Evolutionary conservation across 768 basidiomycete species (phyloP).

Genomic region (Auriculariales sp.): DNA sequence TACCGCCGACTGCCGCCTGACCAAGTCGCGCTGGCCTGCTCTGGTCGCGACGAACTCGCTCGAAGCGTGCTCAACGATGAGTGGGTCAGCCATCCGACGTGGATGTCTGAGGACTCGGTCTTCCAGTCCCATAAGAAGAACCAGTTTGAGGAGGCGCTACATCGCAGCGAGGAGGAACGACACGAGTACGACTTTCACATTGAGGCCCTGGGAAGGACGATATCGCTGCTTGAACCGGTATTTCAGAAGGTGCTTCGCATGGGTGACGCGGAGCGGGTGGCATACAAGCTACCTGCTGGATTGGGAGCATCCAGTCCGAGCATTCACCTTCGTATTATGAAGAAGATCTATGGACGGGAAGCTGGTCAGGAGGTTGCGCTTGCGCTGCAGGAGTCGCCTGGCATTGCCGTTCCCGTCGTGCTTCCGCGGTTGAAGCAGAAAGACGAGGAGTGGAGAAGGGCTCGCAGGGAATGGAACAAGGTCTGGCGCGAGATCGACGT

Average conservation of each 20-base stretch:
- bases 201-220: constrained; percentile 86
- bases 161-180: constrained; percentile 92
- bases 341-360: constrained; percentile 92
- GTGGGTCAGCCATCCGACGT: constrained; percentile 95
- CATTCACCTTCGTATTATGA: constrained; percentile 85
- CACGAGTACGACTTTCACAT: constrained; percentile 99
- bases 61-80: constrained; percentile 92
- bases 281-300: constrained; percentile 77
- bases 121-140: constrained; percentile 90
- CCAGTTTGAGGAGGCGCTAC: constrained; percentile 88
- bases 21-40: constrained; percentile 81
- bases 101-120: constrained; percentile 86
- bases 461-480: constrained; percentile 96
- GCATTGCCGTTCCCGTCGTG: constrained; percentile 79
- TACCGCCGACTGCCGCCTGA: constrained; percentile 71
- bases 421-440: constrained; percentile 83
- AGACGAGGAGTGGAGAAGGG: constrained; percentile 97
- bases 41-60: constrained; percentile 95
- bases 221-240: constrained; percentile 81
- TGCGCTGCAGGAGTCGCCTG: constrained; percentile 87
- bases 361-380: constrained; percentile 67
- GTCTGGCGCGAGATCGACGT: constrained; percentile 96
- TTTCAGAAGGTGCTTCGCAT: constrained; percentile 75
- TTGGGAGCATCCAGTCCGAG: constrained; percentile 70
- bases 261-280: constrained; percentile 57